Evolutionary conservation across 2,329 filamentous ascomycete genomes (phyloP).

Genomic region (Cercospora sp.): DNA sequence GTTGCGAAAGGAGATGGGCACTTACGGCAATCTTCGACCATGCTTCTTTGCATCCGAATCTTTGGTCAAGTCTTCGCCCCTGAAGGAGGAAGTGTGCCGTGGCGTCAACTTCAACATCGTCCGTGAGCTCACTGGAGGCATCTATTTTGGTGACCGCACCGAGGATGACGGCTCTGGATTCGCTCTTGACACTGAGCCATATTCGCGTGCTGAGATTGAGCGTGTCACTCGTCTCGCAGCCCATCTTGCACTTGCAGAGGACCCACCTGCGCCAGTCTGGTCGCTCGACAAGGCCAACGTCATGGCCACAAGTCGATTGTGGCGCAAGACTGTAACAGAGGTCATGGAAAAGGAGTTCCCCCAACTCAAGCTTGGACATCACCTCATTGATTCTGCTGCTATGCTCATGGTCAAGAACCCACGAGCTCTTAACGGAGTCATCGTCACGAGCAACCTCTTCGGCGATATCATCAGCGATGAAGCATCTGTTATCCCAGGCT

Average conservation of each 20-base stretch:
- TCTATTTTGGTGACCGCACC: slow-evolving; percentile 90
- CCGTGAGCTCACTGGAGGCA: slow-evolving; percentile 85
- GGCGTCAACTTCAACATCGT: slow-evolving; percentile 92
- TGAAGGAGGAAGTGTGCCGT: slow-evolving; percentile 80
- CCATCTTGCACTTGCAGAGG: slow-evolving; percentile 72
- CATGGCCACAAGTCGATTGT: slow-evolving; percentile 82
- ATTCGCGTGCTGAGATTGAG: slow-evolving; percentile 82
- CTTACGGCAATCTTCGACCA: slow-evolving; percentile 92
- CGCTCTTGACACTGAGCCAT: slow-evolving; percentile 83
- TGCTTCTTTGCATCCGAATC: slow-evolving; percentile 92
- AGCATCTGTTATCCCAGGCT: slow-evolving; percentile 90
- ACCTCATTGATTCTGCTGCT: slow-evolving; percentile 93
- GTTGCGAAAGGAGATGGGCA: slow-evolving; percentile 89
- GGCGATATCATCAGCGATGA: slow-evolving; percentile 96
- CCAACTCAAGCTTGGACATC: slow-evolving; percentile 77
- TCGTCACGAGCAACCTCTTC: slow-evolving; percentile 91
- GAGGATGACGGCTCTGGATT: slow-evolving; percentile 74
- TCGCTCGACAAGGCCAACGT: slow-evolving; percentile 96
- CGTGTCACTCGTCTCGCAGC: slow-evolving; percentile 80
- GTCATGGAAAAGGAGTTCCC: slow-evolving; percentile 88
- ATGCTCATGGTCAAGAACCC: slow-evolving; percentile 98
- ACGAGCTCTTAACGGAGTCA: slow-evolving; percentile 78
- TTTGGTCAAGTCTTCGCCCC: slow-evolving; percentile 79
- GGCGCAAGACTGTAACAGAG: slow-evolving; percentile 83
- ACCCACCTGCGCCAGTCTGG: slow-evolving; percentile 77